Evolutionary conservation across 352 stramenopile genomes (phyloP).

Genomic region (Thalassiosira pacifica): DNA sequence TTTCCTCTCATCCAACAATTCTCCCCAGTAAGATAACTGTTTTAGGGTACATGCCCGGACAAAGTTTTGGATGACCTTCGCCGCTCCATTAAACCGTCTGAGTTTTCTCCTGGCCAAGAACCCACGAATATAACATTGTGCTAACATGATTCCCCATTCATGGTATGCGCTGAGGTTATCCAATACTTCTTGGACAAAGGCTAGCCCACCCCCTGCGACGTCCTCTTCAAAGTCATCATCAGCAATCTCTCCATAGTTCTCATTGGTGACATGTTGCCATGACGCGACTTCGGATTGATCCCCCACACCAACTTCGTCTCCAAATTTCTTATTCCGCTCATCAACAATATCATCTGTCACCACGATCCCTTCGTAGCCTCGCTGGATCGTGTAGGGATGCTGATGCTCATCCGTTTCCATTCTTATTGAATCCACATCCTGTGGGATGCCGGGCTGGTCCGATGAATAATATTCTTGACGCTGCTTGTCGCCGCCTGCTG

Average conservation of each 20-base stretch:
- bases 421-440: too few species aligned
- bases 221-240: not conserved
- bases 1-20: not conserved
- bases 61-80: slow-evolving; percentile 24
- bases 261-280: too few species aligned
- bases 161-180: not conserved
- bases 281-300: too few species aligned
- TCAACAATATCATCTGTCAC: not conserved
- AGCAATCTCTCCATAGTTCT: not conserved
- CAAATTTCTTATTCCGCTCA: not conserved
- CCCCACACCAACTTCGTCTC: too few species aligned
- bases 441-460: too few species aligned
- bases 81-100: slow-evolving; percentile 9
- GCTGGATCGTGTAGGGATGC: not conserved
- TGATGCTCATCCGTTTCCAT: too few species aligned
- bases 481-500: too few species aligned
- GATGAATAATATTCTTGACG: too few species aligned
- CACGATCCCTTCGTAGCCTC: too few species aligned
- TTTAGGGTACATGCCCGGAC: slow-evolving; percentile 21
- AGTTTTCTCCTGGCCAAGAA: slow-evolving; percentile 11
- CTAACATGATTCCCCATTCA: slow-evolving; percentile 5
- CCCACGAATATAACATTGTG: slow-evolving; percentile 30
- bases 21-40: not conserved
- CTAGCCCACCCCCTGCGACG: too few species aligned
- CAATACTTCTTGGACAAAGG: too few species aligned